These are phyloP conservation scores for Exophiala mesophila DNA, from an alignment of 2,329 filamentous ascomycete species.

Conservation along the genomic window DNA sequence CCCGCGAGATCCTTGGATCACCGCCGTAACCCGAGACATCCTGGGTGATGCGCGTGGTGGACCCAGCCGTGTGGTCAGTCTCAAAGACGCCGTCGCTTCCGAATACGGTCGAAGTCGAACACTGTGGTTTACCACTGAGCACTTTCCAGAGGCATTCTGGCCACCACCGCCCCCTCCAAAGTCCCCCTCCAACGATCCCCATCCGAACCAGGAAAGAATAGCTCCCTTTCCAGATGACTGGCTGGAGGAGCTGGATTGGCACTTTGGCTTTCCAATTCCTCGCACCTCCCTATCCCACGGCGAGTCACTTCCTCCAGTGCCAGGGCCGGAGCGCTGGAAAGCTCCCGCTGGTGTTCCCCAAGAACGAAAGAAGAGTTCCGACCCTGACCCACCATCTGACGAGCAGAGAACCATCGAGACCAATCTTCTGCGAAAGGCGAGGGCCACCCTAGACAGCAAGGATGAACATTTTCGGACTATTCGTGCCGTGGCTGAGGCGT, in stretches of 20 bases:
- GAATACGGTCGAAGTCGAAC: slow-evolving; percentile 59
- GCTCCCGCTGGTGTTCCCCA: slow-evolving; percentile 36
- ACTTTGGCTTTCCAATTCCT: slow-evolving; percentile 80
- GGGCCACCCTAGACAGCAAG: slow-evolving; percentile 40
- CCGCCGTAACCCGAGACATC: slow-evolving; percentile 63
- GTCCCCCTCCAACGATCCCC: slow-evolving; percentile 26
- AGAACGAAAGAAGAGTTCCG: slow-evolving; percentile 34
- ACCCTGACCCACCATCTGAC: slow-evolving; percentile 34
- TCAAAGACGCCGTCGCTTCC: slow-evolving; percentile 78
- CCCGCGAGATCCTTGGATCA: slow-evolving; percentile 73
- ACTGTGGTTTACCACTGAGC: slow-evolving; percentile 77
- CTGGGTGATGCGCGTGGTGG: slow-evolving; percentile 60
- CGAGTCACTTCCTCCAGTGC: slow-evolving; percentile 54
- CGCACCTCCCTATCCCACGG: slow-evolving; percentile 46
- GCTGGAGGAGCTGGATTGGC: slow-evolving; percentile 72
- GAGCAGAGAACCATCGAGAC: slow-evolving; percentile 40
- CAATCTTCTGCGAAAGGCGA: slow-evolving; percentile 47
- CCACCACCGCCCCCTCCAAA: slow-evolving; percentile 26
- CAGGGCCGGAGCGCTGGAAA: slow-evolving; percentile 52
- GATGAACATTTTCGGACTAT: slow-evolving; percentile 36
- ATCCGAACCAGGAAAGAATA: slow-evolving; percentile 23
- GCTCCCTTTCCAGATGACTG: slow-evolving; percentile 44
- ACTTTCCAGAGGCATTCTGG: slow-evolving; percentile 37
- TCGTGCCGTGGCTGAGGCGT: slow-evolving; percentile 44
- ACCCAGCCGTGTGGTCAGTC: slow-evolving; percentile 61